Evolutionary conservation across 148 eudicot species (phyloP).

Genomic region (Agrostemma githago): DNA sequence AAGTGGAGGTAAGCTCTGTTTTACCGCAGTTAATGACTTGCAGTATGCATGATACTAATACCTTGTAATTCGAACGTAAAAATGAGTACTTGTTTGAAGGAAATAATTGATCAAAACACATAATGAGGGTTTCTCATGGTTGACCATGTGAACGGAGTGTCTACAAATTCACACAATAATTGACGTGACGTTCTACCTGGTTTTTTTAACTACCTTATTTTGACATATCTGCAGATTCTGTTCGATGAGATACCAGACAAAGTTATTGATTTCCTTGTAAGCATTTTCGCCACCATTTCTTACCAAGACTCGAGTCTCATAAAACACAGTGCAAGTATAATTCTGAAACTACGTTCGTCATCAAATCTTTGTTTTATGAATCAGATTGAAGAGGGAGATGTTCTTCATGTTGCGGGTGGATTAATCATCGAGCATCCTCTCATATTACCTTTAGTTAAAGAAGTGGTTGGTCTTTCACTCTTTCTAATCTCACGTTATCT

Average conservation of each 20-base stretch:
- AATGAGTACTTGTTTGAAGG: neutral
- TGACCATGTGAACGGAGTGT: neutral
- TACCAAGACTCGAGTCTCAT: neutral
- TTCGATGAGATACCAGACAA: slow-evolving; percentile 77
- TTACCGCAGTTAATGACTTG: neutral
- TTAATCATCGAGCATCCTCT: slow-evolving; percentile 86
- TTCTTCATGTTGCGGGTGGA: slow-evolving; percentile 77
- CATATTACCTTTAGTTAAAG: slow-evolving; percentile 69
- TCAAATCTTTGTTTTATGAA: slow-evolving; percentile 2
- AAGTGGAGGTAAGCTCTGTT: slow-evolving; percentile 60
- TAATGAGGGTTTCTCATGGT: neutral
- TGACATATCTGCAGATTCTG: slow-evolving; percentile 55
- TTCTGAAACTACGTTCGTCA: neutral
- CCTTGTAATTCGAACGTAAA: neutral
- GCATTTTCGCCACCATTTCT: neutral
- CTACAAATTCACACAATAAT: neutral
- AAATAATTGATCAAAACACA: neutral
- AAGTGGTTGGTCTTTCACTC: slow-evolving; percentile 52
- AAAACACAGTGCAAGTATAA: neutral
- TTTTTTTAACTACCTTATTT: neutral
- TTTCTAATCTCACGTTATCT: slow-evolving; percentile 2
- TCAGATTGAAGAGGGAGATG: slow-evolving; percentile 80
- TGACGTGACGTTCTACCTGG: neutral
- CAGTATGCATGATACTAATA: neutral
- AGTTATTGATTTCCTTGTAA: slow-evolving; percentile 67